These are phyloP conservation scores for Acanthamoeba rhysodes DNA, from an alignment of 208 protist genomes.

Conservation along the genomic window DNA sequence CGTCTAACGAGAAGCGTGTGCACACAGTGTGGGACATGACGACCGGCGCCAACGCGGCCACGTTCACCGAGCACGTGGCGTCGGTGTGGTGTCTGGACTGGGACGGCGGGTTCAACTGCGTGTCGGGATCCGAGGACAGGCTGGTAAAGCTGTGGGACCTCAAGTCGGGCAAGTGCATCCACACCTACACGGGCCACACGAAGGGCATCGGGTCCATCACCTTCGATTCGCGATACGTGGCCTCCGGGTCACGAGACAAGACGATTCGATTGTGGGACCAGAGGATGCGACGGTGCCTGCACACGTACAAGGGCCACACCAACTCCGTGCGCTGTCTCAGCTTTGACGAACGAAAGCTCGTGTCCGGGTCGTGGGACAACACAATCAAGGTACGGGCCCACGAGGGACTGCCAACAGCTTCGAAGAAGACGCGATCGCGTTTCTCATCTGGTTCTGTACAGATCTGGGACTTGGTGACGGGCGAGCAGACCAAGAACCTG, in stretches of 20 bases:
- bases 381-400: conserved; percentile 22
- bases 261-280: conserved; percentile 43
- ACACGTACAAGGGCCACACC: conserved; percentile 54
- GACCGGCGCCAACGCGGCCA: neutral
- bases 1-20: neutral
- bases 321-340: conserved; percentile 54
- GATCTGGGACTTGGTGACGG: conserved; percentile 24
- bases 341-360: conserved; percentile 37
- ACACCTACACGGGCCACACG: conserved; percentile 57
- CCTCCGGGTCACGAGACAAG: conserved; percentile 22
- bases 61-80: conserved; percentile 61
- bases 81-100: conserved; percentile 51
- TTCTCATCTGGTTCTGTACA: neutral
- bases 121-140: conserved; percentile 42
- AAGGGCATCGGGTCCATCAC: conserved; percentile 47
- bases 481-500: conserved; percentile 3
- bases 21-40: conserved; percentile 51
- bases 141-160: conserved; percentile 63
- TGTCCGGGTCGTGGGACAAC: conserved; percentile 58
- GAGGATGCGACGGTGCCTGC: conserved; percentile 22
- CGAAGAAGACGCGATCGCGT: no score
- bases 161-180: conserved; percentile 39
- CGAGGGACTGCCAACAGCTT: no score
- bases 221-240: conserved; percentile 35
- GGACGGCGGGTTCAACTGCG: conserved; percentile 25